phyloP scores from a whole-genome alignment of 2,329 filamentous ascomycete genomes.

The Xylaria sp. region DNA sequence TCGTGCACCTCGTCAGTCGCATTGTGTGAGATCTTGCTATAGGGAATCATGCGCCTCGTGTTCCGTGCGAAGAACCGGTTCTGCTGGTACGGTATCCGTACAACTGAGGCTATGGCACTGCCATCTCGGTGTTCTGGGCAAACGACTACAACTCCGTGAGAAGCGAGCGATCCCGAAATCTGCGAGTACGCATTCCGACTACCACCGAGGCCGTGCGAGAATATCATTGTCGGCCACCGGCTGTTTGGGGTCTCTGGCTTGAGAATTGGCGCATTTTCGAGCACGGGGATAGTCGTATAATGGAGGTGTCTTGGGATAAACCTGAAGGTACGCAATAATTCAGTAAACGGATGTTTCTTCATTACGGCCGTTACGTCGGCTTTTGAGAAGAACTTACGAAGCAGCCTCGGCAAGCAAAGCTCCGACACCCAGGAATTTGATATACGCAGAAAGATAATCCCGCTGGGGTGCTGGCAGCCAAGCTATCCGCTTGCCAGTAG shows the following conservation, averaged over 20 bases:
- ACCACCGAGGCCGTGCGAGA: conserved; percentile 86
- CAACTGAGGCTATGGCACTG: conserved; percentile 77
- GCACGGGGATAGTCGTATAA: conserved; percentile 76
- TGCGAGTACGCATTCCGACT: conserved; percentile 88
- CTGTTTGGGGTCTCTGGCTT: conserved; percentile 56
- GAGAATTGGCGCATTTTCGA: conserved; percentile 75
- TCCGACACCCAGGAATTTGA: conserved; percentile 76
- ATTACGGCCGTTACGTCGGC: background rate
- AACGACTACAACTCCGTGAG: conserved; percentile 81
- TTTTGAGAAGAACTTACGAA: conserved; percentile 59
- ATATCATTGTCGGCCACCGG: conserved; percentile 83
- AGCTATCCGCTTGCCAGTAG: conserved; percentile 68
- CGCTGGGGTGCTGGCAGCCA: conserved; percentile 85
- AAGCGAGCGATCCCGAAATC: conserved; percentile 79
- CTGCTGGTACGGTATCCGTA: conserved; percentile 69
- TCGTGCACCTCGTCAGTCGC: conserved; percentile 72
- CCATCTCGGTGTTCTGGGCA: conserved; percentile 87
- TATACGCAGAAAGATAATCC: conserved; percentile 78
- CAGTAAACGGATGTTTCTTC: conserved; percentile 15
- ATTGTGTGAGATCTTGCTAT: conserved; percentile 68
- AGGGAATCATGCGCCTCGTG: conserved; percentile 56
- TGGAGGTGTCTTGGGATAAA: conserved; percentile 77
- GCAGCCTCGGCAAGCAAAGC: conserved; percentile 66
- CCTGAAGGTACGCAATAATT: conserved; percentile 51
- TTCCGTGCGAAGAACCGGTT: conserved; percentile 51